Evolutionary conservation across 2,329 filamentous ascomycete genomes (phyloP), one percentile per base, ranked within the genome.

Genomic region (Phaeosphaeriaceae sp.): DNA sequence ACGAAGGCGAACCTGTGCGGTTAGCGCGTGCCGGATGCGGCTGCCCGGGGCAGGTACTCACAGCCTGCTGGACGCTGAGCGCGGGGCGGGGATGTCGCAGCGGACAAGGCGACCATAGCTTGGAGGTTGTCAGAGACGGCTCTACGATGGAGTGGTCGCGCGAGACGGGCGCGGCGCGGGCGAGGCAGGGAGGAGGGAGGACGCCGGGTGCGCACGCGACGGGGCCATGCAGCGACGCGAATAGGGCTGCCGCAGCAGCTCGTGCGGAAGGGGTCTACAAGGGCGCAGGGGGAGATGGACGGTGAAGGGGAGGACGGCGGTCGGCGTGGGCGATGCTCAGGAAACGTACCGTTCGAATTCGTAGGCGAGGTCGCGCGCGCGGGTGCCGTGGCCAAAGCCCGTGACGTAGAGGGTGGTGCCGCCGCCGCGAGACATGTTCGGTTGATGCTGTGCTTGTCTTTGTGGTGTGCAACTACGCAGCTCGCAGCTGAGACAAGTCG

Each of bases 281-380:
- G 19, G 47, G 36, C 44, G 58, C 55, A 20, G 63, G 42, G 56
- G 56, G 57, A 47, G 66, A 63, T 58, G 63, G 66, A 65, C 65
- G 72, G 65, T 62, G 67, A 70, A 72, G 48, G 66, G 62, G 61
- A 62, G 58, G 70, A 72, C 61, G 69, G 67, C 72, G 74, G 68
- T 73, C 61, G 69, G 33, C 72, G 36, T 53, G 59, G 61, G 71
- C 72, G 75, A 76, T 72, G 72, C 75, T 53, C 27, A 82, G 83
- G 81, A 85, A 86, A 96, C 93, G 88, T 97, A 97, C 92, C 94
- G 93, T 93, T 98, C 94, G 91, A 98, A 98, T 87, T 98, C 94
- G 91, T 96, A 97, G 85, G 94, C 93, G 81, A 98, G 91, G 86
- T 99, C 93, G 88, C 95, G 92, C 81, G 95, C 93, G 85, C 95